Percentiles rank a stretch among this genome's conserved stretches.
phyloP scores from a whole-genome alignment of 139 green algal species.

The Tetraselmis chui region DNA sequence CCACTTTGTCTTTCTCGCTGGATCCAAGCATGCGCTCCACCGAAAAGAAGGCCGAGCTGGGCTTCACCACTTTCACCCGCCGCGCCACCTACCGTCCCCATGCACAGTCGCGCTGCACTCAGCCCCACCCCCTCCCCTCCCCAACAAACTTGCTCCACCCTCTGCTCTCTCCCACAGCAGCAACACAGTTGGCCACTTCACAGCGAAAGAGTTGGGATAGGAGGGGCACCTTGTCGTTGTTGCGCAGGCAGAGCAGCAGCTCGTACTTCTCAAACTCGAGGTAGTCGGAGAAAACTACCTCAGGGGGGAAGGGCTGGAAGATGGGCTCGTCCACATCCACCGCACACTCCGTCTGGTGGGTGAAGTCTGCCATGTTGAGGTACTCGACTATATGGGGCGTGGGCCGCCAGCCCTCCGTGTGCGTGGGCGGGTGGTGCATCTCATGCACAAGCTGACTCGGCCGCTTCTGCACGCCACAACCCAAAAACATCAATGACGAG shows the following conservation, averaged over 20 bases:
- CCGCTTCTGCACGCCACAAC: slow-evolving; percentile 34
- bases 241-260: slow-evolving; percentile 53
- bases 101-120: no score
- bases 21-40: slow-evolving; percentile 24
- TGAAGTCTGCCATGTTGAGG: slow-evolving; percentile 61
- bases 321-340: slow-evolving; percentile 64
- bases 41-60: slow-evolving; percentile 45
- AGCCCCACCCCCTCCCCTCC: no score
- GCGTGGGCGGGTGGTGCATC: slow-evolving; percentile 13
- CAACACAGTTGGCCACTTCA: no score
- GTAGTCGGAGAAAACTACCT: slow-evolving; percentile 57
- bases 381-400: slow-evolving; percentile 61
- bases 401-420: slow-evolving; percentile 44
- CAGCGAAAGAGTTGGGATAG: neutral
- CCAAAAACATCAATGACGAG: neutral
- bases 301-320: slow-evolving; percentile 70
- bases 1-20: slow-evolving; percentile 51
- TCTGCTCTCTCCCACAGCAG: no score
- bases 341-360: slow-evolving; percentile 37
- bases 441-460: slow-evolving; percentile 44
- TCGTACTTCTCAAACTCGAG: slow-evolving; percentile 54
- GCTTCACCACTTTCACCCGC: slow-evolving; percentile 44
- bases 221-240: slow-evolving; percentile 62
- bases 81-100: slow-evolving; percentile 44
- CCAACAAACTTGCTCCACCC: no score